Evolutionary conservation across 176 grass and related monocot genomes (phyloP), one percentile per base, ranked within the genome.

Genomic region (Pharus latifolius): DNA sequence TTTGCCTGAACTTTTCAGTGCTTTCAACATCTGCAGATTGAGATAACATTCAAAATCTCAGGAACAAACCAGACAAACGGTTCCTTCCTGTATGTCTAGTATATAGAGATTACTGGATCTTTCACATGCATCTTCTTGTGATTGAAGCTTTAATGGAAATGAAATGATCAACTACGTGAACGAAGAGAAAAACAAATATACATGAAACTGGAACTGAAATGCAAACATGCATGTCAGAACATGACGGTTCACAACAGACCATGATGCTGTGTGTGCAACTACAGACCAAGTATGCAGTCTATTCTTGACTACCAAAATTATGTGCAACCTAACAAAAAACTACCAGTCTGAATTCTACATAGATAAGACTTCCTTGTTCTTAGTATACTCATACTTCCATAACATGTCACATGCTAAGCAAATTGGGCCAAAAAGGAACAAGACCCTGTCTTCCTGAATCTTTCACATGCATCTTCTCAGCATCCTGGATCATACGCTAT

Each of bases 1-100:
- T 83, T 64, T 88, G 94, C 69, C 81, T 80, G 83, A 87, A 98
- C 29, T 29, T 80, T 75, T 93, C 89, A 2, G 80, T 85, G 51
- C 81, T 90, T 63, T 81, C 86, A 44, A 88, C 3, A 70, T 98
- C 94, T 98, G 65, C 48, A 70, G 41, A 82, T 69, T 33, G 26
- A 77, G 49, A 53, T 56, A 32, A 53, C 47, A 22, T 33, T 72
- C 24, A 20, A 53, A 67, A 85, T 25, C 29, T 67, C 47, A 78
- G 38, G 30, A 2, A 30, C 22, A 67, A 14, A 70, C 6, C 10
- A 54, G 32, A 74, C 7, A 57, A 25, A 23, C 16, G 20, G 53
- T 27, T n/a, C n/a, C 26, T 35, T 56, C 4, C 37, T 66, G 0
- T 52, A 72, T 41, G 33, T 7, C 18, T 64, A 62, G 45, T 54